Conservation (phyloP, 176 grass and related monocot species). For the Cenchrus fungigraminus region DNA sequence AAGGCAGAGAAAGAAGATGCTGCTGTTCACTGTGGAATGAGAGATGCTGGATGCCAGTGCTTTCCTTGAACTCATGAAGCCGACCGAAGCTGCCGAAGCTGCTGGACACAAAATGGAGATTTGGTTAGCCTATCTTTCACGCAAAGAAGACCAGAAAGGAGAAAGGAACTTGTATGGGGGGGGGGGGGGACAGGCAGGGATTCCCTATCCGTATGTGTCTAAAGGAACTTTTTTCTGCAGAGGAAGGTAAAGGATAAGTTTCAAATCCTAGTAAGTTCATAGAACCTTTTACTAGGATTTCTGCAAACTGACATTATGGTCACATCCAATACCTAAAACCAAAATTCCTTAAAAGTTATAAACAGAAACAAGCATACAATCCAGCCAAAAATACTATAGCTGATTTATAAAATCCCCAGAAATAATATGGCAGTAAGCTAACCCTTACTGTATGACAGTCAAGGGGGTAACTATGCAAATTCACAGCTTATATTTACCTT, state of each 20-base stretch:
- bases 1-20: conserved; percentile 55
- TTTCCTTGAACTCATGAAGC: conserved; percentile 77
- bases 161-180: not conserved
- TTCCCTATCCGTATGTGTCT: not conserved
- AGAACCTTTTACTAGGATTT: not conserved
- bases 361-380: not conserved
- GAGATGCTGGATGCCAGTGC: conserved; percentile 56
- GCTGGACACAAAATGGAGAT: conserved; percentile 33
- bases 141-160: not conserved
- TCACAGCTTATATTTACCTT: not conserved
- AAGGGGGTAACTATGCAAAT: not conserved
- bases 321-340: not conserved
- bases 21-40: conserved; percentile 58
- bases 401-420: not conserved
- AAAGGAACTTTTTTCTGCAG: not conserved
- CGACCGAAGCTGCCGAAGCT: conserved; percentile 23
- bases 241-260: not conserved
- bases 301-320: not conserved
- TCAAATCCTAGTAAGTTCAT: not conserved
- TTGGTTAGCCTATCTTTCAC: not conserved
- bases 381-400: not conserved
- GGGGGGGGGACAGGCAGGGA: not conserved
- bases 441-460: not conserved
- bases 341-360: not conserved
- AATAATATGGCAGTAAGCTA: not conserved